Conservation (phyloP, 73 alveolate genomes). For the Breviolum minutum region DNA sequence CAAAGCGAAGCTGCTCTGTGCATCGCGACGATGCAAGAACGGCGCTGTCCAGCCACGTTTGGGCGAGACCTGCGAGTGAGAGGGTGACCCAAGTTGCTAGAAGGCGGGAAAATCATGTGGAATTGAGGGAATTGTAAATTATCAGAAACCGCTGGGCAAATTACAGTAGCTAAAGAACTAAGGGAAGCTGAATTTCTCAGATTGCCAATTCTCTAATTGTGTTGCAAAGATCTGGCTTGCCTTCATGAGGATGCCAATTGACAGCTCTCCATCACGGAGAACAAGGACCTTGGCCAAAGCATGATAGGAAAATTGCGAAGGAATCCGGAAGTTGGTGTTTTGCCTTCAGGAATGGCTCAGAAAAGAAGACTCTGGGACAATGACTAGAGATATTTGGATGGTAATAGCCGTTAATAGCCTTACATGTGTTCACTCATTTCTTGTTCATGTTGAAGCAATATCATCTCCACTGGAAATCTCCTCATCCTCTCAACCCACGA, state of each 20-base stretch:
- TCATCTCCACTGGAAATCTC: no score
- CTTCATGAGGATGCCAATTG: constrained; percentile 58
- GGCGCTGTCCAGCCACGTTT: constrained; percentile 94
- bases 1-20: constrained; percentile 46
- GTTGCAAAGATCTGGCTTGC: background rate
- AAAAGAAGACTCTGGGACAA: no score
- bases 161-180: no score
- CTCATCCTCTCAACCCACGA: no score
- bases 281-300: constrained; percentile 66
- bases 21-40: constrained; percentile 86
- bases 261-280: constrained; percentile 69
- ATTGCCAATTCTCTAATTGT: no score
- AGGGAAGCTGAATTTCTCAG: background rate
- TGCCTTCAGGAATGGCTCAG: no score
- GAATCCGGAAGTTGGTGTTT: no score
- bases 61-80: constrained; percentile 53
- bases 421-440: no score
- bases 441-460: no score
- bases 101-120: background rate
- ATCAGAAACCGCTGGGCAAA: background rate
- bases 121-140: background rate
- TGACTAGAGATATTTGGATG: background rate
- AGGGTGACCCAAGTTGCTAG: background rate
- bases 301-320: background rate
- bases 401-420: no score